Conservation (phyloP, 2,329 filamentous ascomycete genomes). For the Cryphonectria radicalis region DNA sequence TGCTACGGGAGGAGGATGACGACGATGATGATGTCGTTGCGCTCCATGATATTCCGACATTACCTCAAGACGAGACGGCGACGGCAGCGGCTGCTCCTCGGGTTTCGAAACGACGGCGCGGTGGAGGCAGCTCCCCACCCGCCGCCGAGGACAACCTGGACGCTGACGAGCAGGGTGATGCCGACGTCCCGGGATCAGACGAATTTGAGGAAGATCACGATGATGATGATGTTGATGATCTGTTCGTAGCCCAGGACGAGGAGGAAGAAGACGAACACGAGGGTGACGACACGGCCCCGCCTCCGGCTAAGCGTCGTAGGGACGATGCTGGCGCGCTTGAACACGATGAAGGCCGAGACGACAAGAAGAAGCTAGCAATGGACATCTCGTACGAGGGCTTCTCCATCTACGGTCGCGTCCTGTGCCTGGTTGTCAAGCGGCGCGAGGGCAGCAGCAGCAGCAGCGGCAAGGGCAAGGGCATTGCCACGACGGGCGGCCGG, state of each 20-base stretch:
- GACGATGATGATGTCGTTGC: constrained; percentile 62
- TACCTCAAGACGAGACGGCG: constrained; percentile 38
- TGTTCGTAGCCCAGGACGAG: constrained; percentile 34
- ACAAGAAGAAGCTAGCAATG: constrained; percentile 91
- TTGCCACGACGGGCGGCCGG: constrained; percentile 37
- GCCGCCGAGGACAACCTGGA: constrained; percentile 29
- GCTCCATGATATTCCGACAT: constrained; percentile 60
- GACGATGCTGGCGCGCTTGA: constrained; percentile 39
- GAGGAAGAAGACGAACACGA: constrained; percentile 38
- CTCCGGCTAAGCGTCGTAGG: constrained; percentile 52
- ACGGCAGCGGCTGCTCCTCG: constrained; percentile 35
- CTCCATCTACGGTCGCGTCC: constrained; percentile 88
- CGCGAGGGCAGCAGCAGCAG: constrained; percentile 45
- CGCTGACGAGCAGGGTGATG: constrained; percentile 41
- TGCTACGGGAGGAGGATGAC: constrained; percentile 63
- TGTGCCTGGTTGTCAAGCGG: constrained; percentile 87
- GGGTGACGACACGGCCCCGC: constrained; percentile 45
- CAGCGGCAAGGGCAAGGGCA: constrained; percentile 32
- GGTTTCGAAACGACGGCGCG: constrained; percentile 38
- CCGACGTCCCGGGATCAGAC: constrained; percentile 31
- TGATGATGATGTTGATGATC: constrained; percentile 28
- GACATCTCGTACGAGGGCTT: constrained; percentile 93
- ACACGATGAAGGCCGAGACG: constrained; percentile 51
- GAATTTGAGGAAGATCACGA: constrained; percentile 24
- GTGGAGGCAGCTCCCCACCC: constrained; percentile 37